These are phyloP conservation scores for Fonsecaea nubica DNA, from an alignment of 2,329 filamentous ascomycete genomes.

Conservation along the genomic window DNA sequence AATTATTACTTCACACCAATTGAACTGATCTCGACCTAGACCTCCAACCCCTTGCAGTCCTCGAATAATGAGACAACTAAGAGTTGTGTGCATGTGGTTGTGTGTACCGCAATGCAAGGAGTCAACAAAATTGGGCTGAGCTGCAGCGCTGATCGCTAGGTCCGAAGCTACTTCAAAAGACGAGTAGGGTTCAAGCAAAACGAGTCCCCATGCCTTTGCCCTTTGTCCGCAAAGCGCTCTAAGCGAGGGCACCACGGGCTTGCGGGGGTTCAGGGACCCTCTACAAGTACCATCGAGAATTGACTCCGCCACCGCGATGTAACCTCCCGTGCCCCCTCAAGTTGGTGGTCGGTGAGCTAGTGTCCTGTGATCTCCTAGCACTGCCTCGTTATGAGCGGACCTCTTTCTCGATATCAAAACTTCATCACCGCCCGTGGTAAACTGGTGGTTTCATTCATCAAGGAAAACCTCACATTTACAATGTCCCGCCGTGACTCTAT, in stretches of 20 bases:
- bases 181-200: background rate
- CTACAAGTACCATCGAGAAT: background rate
- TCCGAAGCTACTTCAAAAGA: background rate
- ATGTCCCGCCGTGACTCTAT: constrained; percentile 34
- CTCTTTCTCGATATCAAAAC: background rate
- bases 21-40: background rate
- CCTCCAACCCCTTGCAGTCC: background rate
- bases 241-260: background rate
- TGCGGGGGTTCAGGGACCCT: background rate
- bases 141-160: background rate
- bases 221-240: background rate
- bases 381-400: background rate
- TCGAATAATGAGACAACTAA: background rate
- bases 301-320: background rate
- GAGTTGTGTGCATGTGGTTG: background rate
- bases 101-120: background rate
- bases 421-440: background rate
- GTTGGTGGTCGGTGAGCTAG: background rate
- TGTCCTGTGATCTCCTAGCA: background rate
- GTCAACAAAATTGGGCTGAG: background rate
- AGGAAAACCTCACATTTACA: background rate
- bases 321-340: background rate
- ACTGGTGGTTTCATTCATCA: background rate
- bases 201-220: background rate
- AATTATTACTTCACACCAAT: too few species aligned